phyloP scores from a whole-genome alignment of 2,329 filamentous ascomycete genomes.

The Cercospora sp. region DNA sequence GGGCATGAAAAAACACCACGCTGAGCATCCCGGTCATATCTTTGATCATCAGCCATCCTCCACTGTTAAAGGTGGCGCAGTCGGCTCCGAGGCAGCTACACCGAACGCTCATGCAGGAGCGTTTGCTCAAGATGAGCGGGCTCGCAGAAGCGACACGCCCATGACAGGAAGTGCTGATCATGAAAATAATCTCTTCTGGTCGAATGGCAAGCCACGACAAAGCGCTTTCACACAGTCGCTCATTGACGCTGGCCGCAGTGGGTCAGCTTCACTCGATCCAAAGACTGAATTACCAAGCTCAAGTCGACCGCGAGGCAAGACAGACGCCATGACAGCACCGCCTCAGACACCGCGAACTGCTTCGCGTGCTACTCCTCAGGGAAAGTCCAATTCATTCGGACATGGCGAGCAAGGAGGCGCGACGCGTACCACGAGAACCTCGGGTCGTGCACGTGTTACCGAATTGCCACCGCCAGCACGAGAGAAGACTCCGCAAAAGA shows the following conservation, averaged over 20 bases:
- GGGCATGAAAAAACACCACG: conserved; percentile 5
- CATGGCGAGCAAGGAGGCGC: not conserved
- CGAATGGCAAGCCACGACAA: not conserved
- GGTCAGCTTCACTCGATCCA: not conserved
- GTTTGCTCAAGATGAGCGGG: not conserved
- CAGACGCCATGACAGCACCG: not conserved
- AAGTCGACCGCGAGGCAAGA: not conserved
- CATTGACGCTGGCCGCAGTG: not conserved
- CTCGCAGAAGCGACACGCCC: not conserved
- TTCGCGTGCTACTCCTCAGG: not conserved
- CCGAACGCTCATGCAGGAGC: not conserved
- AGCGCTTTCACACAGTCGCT: not conserved
- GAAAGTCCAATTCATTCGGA: not conserved
- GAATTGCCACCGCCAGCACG: not conserved
- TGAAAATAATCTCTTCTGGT: not conserved
- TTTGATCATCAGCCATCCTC: not conserved
- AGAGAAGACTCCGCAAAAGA: not conserved
- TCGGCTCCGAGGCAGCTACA: not conserved
- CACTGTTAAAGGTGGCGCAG: not conserved
- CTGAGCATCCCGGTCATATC: not conserved
- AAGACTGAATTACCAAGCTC: not conserved
- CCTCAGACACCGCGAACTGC: not conserved
- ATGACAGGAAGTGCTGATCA: not conserved
- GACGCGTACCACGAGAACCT: not conserved
- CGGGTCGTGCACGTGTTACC: not conserved